phyloP scores from a whole-genome alignment of 129 eudicot genomes.

The Escallonia rubra region DNA sequence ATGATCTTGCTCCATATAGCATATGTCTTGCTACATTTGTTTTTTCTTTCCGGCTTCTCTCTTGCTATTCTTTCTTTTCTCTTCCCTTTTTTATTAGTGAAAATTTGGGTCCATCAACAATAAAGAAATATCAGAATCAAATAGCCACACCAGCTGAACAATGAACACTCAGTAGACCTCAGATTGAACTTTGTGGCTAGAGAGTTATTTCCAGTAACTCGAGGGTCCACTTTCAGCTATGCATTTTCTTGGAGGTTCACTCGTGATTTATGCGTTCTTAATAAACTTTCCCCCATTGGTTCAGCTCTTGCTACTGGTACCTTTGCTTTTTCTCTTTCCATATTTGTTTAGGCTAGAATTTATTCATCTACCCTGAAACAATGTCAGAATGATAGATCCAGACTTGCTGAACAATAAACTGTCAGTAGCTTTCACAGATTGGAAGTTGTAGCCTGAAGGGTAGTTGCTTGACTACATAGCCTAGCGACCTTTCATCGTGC shows the following conservation, averaged over 20 bases:
- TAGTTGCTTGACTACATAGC: conserved; percentile 29
- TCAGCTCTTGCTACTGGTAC: neutral
- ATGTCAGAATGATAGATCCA: no score
- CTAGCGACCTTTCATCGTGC: conserved; percentile 47
- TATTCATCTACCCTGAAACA: no score
- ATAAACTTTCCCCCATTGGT: neutral
- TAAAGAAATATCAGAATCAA: no score
- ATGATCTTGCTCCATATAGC: neutral
- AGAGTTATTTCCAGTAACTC: no score
- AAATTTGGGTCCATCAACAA: no score
- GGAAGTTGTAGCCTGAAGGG: conserved; percentile 18
- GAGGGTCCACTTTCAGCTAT: no score
- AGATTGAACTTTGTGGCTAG: no score
- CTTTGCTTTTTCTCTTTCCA: neutral
- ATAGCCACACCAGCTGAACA: no score
- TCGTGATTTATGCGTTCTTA: no score
- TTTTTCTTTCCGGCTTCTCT: neutral
- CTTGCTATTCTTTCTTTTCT: neutral
- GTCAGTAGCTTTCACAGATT: conserved; percentile 7
- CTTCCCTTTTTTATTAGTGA: neutral
- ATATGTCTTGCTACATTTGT: neutral
- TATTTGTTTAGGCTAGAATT: no score
- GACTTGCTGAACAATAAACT: neutral
- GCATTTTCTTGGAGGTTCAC: no score
- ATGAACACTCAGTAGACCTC: no score